Evolutionary conservation across 768 basidiomycete genomes (phyloP), one percentile per base, ranked within the genome.

Genomic region (Mycena kentingensis): DNA sequence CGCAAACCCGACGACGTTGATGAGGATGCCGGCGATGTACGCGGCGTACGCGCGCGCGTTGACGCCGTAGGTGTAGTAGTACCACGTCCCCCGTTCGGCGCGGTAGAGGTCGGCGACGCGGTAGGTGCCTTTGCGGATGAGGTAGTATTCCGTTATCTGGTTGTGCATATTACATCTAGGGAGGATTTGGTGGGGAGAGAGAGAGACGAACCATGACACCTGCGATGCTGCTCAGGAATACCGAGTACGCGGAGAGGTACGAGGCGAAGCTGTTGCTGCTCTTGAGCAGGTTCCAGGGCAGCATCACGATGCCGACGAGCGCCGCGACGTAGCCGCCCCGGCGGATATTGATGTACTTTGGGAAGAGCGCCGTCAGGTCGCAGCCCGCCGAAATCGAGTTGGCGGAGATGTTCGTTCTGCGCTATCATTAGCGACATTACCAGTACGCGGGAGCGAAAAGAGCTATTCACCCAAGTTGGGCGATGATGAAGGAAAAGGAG

Each of bases 281-380:
- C 66, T 85, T 83, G 58, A 89, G 75, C 29, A 90, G 70, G 60
- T 87, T 87, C 88, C 88, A 90, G 2, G 87, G 88, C 31, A 84
- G 79, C 74, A 89, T 89, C 67, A 76, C 81, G 27, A 91, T 63
- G 4, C 90, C 90, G 34, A 90, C 83, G 41, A 87, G 75, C 7
- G 88, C 89, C n/a, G 85, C 87, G 41, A 93, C 70, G 69, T 87
- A 94, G 15, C 90, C 90, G 25, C 92, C 90, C 18, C 90, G 81
- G 19, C 90, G 83, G 64, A 93, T 92, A 64, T 88, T 91, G 61
- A 93, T 82, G 69, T 82, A 92, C 42, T 84, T 84, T 49, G 91
- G 90, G 59, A 82, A 75, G 26, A 92, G 77, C 3, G 89, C 82
- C 2, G 89, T 92, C 60, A 93, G 68, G 67, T 93, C 90, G 63